A percentile compares a stretch with the other conserved stretches of the same genome.
These are phyloP conservation scores for Xylaria sp. DNA, from an alignment of 2,329 filamentous ascomycete species.

Conservation along the genomic window DNA sequence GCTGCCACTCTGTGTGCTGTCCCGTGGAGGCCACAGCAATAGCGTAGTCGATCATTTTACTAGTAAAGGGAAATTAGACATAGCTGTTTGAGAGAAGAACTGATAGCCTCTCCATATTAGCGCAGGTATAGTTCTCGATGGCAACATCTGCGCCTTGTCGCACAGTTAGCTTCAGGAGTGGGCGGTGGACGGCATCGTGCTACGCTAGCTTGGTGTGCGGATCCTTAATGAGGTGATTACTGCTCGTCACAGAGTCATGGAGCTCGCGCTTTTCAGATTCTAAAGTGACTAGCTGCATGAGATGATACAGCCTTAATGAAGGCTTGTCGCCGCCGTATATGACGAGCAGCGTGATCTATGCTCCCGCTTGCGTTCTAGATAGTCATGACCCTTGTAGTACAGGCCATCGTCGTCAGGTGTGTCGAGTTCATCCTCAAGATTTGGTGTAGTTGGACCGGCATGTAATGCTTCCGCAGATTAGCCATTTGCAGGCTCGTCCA, in stretches of 20 bases:
- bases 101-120: constrained; percentile 4
- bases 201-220: not conserved
- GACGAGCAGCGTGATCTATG: not conserved
- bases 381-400: not conserved
- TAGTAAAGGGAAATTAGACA: not conserved
- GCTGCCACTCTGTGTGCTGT: too few species aligned
- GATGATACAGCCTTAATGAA: constrained; percentile 10
- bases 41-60: constrained; percentile 6
- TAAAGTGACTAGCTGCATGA: constrained; percentile 9
- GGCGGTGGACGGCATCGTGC: not conserved
- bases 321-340: not conserved
- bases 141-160: not conserved
- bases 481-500: too few species aligned
- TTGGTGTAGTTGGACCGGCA: constrained; percentile 3
- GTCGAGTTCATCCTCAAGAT: constrained; percentile 5
- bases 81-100: not conserved
- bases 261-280: constrained; percentile 13
- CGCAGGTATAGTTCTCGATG: constrained; percentile 2
- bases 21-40: not conserved
- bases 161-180: not conserved
- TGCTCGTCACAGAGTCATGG: not conserved
- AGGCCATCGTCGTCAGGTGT: constrained; percentile 5
- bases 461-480: constrained; percentile 1
- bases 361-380: not conserved
- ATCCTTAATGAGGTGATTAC: not conserved